phyloP scores from a whole-genome alignment of 768 basidiomycete genomes.

The Lactarius tabidus region DNA sequence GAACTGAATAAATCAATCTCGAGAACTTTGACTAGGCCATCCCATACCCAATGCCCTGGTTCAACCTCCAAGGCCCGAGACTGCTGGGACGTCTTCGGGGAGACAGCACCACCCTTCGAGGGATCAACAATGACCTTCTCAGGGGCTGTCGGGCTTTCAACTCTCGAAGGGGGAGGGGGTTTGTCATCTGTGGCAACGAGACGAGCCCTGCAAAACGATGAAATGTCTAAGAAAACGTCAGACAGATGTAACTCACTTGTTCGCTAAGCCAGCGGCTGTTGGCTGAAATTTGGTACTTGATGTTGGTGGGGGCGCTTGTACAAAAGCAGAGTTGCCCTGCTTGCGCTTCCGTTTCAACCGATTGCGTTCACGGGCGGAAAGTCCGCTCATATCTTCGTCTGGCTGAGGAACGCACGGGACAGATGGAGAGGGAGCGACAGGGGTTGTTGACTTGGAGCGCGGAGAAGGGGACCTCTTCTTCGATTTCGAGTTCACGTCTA shows the following conservation, averaged over 20 bases:
- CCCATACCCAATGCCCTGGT: slow-evolving; percentile 82
- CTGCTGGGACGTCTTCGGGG: slow-evolving; percentile 70
- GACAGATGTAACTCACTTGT: slow-evolving; percentile 43
- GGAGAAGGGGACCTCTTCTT: slow-evolving; percentile 36
- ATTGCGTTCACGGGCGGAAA: slow-evolving; percentile 92
- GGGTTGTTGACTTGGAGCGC: slow-evolving; percentile 44
- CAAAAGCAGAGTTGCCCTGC: slow-evolving; percentile 77
- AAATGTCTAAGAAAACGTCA: not conserved
- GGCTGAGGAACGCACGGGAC: slow-evolving; percentile 37
- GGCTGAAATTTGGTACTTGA: slow-evolving; percentile 59
- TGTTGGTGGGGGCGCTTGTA: slow-evolving; percentile 57
- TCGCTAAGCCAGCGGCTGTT: slow-evolving; percentile 52
- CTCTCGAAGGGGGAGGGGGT: slow-evolving; percentile 42
- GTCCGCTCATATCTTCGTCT: slow-evolving; percentile 47
- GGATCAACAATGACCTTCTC: slow-evolving; percentile 79
- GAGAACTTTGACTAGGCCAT: slow-evolving; percentile 72
- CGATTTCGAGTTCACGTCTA: slow-evolving; percentile 29
- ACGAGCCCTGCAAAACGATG: slow-evolving; percentile 51
- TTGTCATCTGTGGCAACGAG: slow-evolving; percentile 65
- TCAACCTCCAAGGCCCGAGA: slow-evolving; percentile 74
- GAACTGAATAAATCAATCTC: slow-evolving; percentile 81
- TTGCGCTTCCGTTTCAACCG: slow-evolving; percentile 94
- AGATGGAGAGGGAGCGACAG: slow-evolving; percentile 48
- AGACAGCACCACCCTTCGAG: slow-evolving; percentile 79
- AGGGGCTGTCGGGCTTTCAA: slow-evolving; percentile 51